Conservation (phyloP, 352 stramenopile genomes). For the Phytophthora citrophthora region DNA sequence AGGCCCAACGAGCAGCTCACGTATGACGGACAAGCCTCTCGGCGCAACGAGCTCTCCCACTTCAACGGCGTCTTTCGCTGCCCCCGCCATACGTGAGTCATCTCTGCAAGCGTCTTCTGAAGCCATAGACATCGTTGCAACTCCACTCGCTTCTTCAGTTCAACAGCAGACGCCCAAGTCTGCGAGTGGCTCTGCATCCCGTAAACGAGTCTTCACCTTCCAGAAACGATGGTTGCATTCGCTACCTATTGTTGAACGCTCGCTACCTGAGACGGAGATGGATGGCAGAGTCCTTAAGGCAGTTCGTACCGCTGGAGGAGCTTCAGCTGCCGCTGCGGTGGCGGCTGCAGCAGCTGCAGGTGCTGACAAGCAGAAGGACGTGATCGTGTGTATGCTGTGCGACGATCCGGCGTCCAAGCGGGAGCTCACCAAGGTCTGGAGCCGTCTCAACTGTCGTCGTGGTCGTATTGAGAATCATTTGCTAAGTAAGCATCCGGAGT, state of each 20-base stretch:
- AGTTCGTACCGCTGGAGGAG: background rate
- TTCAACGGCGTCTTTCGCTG: slow-evolving; percentile 21
- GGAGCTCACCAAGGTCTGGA: slow-evolving; percentile 77
- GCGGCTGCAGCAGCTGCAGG: slow-evolving; percentile 9
- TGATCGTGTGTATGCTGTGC: slow-evolving; percentile 83
- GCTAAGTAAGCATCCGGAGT: slow-evolving; percentile 82
- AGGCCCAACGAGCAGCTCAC: slow-evolving; percentile 1
- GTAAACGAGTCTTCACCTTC: slow-evolving; percentile 84
- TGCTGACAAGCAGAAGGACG: slow-evolving; percentile 42
- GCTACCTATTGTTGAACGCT: slow-evolving; percentile 80
- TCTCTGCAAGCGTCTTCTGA: slow-evolving; percentile 7
- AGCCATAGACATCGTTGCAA: slow-evolving; percentile 1
- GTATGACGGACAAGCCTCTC: slow-evolving; percentile 31
- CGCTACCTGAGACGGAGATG: slow-evolving; percentile 46
- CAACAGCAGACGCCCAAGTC: slow-evolving; percentile 24
- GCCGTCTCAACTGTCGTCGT: slow-evolving; percentile 71
- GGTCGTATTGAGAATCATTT: slow-evolving; percentile 83
- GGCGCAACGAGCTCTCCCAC: slow-evolving; percentile 25
- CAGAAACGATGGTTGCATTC: slow-evolving; percentile 82
- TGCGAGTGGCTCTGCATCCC: slow-evolving; percentile 11
- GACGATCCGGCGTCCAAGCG: slow-evolving; percentile 66
- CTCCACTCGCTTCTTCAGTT: background rate
- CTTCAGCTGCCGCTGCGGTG: slow-evolving; percentile 13
- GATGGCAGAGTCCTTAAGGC: slow-evolving; percentile 39
- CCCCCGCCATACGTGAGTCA: slow-evolving; percentile 13